Percentiles rank a stretch among this genome's conserved stretches.
phyloP scores from a whole-genome alignment of 2,329 filamentous ascomycete species.

The Epichloe uncinata region DNA sequence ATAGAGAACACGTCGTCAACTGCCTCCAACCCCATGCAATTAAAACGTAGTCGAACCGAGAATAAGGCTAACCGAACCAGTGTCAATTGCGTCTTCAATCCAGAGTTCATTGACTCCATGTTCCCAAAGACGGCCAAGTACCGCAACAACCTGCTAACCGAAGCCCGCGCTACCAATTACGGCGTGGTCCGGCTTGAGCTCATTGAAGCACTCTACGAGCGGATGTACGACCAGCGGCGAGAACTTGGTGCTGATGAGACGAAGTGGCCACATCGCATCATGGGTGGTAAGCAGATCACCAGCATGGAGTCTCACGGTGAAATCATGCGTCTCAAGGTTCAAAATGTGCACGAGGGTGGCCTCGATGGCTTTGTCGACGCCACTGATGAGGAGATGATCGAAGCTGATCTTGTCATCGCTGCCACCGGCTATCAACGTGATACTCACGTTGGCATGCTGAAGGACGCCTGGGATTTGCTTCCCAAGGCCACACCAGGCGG shows the following conservation, averaged over 20 bases:
- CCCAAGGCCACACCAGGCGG: constrained; percentile 30
- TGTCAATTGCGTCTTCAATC: constrained; percentile 95
- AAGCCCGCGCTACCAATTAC: constrained; percentile 82
- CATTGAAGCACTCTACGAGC: constrained; percentile 78
- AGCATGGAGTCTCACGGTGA: constrained; percentile 40
- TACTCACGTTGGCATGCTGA: constrained; percentile 65
- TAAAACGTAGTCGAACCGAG: neutral
- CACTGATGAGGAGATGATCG: constrained; percentile 43
- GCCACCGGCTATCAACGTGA: constrained; percentile 78
- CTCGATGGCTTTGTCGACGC: constrained; percentile 26
- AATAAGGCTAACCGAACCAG: constrained; percentile 25
- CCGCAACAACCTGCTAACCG: constrained; percentile 46
- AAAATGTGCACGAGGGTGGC: constrained; percentile 27
- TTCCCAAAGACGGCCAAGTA: constrained; percentile 52
- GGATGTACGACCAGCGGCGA: constrained; percentile 75
- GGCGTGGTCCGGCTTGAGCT: constrained; percentile 84
- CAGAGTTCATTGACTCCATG: constrained; percentile 64
- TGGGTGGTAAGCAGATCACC: constrained; percentile 53
- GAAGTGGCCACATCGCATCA: constrained; percentile 71
- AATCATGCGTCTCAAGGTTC: constrained; percentile 47
- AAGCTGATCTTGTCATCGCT: constrained; percentile 71
- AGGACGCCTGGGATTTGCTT: constrained; percentile 51
- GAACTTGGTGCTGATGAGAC: constrained; percentile 52
- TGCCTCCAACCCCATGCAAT: neutral
- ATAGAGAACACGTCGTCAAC: neutral